Conservation (phyloP, 306 rosid species). For the Betula pendula region DNA sequence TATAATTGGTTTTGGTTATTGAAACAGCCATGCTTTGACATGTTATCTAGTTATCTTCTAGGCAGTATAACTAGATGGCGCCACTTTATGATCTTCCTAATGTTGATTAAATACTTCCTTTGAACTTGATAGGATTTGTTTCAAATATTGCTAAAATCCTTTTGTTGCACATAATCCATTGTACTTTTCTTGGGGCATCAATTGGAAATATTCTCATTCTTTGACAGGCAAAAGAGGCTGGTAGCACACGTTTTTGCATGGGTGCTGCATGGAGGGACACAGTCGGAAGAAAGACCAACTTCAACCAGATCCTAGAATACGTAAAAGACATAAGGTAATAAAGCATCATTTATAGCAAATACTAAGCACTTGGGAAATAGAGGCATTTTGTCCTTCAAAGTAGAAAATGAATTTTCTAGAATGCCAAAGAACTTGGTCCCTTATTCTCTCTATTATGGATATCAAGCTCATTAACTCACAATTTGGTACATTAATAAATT, state of each 20-base stretch:
- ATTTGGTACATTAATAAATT: not conserved
- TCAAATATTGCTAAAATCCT: not conserved
- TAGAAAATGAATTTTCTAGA: not conserved
- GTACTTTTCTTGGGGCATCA: not conserved
- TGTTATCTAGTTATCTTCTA: not conserved
- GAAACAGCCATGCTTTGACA: not conserved
- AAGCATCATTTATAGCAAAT: slow-evolving; percentile 6
- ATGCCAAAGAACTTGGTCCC: not conserved
- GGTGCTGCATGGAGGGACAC: slow-evolving; percentile 99
- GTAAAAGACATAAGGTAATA: slow-evolving; percentile 81
- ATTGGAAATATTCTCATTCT: slow-evolving; percentile 21
- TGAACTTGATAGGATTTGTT: not conserved
- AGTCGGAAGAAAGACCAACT: slow-evolving; percentile 86
- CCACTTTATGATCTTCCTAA: not conserved
- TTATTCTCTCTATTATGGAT: not conserved
- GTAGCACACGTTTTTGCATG: slow-evolving; percentile 99
- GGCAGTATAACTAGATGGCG: not conserved
- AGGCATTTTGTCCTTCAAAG: not conserved
- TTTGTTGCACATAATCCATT: not conserved
- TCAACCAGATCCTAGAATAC: slow-evolving; percentile 83
- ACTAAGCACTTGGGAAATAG: not conserved
- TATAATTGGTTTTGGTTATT: not conserved
- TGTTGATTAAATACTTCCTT: not conserved
- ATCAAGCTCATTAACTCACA: not conserved
- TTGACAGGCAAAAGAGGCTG: slow-evolving; percentile 93